phyloP scores from a whole-genome alignment of 2,329 filamentous ascomycete species.

The Calonectria hongkongensis region DNA sequence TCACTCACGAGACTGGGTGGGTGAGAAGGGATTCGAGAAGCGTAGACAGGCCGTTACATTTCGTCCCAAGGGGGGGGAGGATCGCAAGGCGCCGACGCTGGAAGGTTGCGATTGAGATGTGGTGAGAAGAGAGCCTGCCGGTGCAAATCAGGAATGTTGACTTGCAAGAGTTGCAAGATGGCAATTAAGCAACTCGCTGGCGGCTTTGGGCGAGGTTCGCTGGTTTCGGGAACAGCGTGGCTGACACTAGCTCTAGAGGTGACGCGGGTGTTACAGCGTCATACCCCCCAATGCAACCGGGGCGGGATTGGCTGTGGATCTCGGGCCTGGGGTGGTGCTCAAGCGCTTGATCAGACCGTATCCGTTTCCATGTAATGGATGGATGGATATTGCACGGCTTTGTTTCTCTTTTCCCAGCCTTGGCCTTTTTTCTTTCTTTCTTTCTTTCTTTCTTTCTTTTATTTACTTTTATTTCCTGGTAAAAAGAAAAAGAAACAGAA shows the following conservation, averaged over 20 bases:
- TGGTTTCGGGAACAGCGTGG: constrained; percentile 39
- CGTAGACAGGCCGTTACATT: constrained; percentile 36
- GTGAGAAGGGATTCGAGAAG: constrained; percentile 20
- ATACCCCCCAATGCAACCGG: constrained; percentile 11
- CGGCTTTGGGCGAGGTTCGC: constrained; percentile 8
- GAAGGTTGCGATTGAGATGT: not conserved
- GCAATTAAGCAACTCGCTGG: not conserved
- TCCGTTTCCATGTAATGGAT: not conserved
- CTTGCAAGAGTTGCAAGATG: not conserved
- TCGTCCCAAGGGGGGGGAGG: constrained; percentile 28
- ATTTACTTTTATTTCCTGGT: too few relatives aligned
- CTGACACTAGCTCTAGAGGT: constrained; percentile 22
- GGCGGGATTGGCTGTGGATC: constrained; percentile 21
- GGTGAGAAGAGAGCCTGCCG: not conserved
- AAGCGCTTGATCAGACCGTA: constrained; percentile 19
- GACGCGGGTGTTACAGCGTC: constrained; percentile 28
- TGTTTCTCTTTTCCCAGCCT: not conserved
- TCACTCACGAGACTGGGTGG: constrained; percentile 18
- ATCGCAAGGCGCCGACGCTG: constrained; percentile 18
- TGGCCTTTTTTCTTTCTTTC: not conserved
- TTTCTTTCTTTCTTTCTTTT: not conserved
- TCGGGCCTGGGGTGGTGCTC: not conserved
- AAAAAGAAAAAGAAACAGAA: not conserved
- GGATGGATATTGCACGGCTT: not conserved
- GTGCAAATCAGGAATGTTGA: not conserved